These are phyloP conservation scores for Shiraia sp. DNA, from an alignment of 2,329 filamentous ascomycete genomes.

Conservation along the genomic window DNA sequence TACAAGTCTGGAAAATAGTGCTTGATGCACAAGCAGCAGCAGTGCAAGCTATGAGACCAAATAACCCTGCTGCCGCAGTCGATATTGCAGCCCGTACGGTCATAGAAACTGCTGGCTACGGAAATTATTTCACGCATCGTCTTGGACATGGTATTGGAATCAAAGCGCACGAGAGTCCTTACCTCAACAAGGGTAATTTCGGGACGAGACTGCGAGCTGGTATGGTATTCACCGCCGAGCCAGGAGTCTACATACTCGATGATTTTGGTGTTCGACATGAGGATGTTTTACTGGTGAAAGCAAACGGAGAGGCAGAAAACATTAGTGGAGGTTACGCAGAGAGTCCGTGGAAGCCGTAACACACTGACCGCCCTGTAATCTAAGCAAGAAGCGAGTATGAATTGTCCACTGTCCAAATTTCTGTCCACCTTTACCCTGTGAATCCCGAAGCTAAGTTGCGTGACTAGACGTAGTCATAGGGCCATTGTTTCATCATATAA, in stretches of 20 bases:
- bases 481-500: no score
- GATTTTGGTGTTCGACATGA: constrained; percentile 67
- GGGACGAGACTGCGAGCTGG: constrained; percentile 54
- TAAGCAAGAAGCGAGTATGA: no score
- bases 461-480: no score
- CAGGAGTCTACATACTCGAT: constrained; percentile 63
- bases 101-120: constrained; percentile 63
- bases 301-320: constrained; percentile 58
- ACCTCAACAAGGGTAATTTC: constrained; percentile 65
- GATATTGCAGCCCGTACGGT: constrained; percentile 63
- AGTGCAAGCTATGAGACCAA: constrained; percentile 54
- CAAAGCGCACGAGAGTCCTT: constrained; percentile 68
- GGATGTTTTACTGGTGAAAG: constrained; percentile 62
- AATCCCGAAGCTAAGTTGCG: no score
- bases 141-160: constrained; percentile 68
- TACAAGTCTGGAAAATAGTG: constrained; percentile 63
- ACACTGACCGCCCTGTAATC: no score
- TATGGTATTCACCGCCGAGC: constrained; percentile 68
- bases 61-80: constrained; percentile 61
- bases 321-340: constrained; percentile 58
- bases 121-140: constrained; percentile 63
- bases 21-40: constrained; percentile 65
- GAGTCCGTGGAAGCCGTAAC: constrained; percentile 58
- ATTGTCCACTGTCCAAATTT: no score
- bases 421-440: no score